Conservation (phyloP, 2,329 filamentous ascomycete genomes). For the Colletotrichum sp. region DNA sequence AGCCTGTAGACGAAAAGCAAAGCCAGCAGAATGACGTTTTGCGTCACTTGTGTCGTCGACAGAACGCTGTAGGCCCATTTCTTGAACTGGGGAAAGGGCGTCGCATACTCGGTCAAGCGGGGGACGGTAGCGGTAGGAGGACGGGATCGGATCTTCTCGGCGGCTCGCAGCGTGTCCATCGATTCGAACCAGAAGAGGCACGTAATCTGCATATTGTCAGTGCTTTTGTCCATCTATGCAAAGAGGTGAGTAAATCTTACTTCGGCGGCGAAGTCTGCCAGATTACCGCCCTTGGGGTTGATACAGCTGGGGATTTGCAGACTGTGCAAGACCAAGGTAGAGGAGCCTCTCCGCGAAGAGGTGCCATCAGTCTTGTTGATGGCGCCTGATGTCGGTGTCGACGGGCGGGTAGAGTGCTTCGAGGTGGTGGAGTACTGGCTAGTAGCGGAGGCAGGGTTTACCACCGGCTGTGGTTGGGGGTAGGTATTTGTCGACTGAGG, state of each 20-base stretch:
- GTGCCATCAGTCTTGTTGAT: conserved; percentile 33
- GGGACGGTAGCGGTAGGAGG: conserved; percentile 46
- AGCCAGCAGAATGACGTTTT: conserved; percentile 91
- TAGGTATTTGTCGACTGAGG: conserved; percentile 24
- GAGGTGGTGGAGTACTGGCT: conserved; percentile 28
- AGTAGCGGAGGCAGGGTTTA: conserved; percentile 18
- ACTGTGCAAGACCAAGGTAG: conserved; percentile 59
- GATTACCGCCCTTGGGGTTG: conserved; percentile 74
- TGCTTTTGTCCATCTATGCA: neutral
- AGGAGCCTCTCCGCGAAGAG: conserved; percentile 42
- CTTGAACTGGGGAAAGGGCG: conserved; percentile 79
- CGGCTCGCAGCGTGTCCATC: conserved; percentile 76
- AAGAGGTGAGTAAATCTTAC: conserved; percentile 43
- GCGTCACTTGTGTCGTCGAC: conserved; percentile 93
- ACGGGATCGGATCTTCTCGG: conserved; percentile 64
- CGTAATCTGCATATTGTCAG: conserved; percentile 69
- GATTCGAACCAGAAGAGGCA: conserved; percentile 98
- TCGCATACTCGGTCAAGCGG: conserved; percentile 72
- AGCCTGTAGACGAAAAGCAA: conserved; percentile 91
- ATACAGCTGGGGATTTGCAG: conserved; percentile 79
- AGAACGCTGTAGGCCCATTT: conserved; percentile 95
- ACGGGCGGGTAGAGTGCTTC: conserved; percentile 38
- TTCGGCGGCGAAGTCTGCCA: conserved; percentile 85
- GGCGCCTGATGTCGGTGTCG: conserved; percentile 40
- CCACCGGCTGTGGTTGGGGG: conserved; percentile 18